phyloP scores from a whole-genome alignment of 495 filamentous ascomycete species.

The Staphylotrichum tortipilum region DNA sequence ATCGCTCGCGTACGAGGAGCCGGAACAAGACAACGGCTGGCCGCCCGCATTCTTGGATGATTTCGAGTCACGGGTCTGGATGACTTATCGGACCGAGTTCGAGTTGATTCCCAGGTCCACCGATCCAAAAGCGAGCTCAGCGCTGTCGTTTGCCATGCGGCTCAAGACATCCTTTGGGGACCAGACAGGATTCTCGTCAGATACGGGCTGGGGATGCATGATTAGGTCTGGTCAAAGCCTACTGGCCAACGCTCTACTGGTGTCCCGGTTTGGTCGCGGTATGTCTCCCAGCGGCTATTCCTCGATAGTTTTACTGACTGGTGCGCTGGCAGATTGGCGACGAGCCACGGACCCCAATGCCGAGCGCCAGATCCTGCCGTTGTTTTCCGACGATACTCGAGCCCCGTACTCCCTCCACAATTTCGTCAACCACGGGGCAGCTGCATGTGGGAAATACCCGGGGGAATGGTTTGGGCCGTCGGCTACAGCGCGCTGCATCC shows the following conservation, averaged over 20 bases:
- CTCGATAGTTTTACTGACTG: background rate
- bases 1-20: slow-evolving; percentile 39
- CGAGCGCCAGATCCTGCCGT: slow-evolving; percentile 63
- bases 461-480: slow-evolving; percentile 99
- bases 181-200: slow-evolving; percentile 77
- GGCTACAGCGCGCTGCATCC: slow-evolving; percentile 89
- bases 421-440: slow-evolving; percentile 83
- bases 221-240: slow-evolving; percentile 93
- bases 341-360: slow-evolving; percentile 47
- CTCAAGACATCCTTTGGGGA: slow-evolving; percentile 74
- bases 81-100: slow-evolving; percentile 92
- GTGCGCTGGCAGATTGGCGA: slow-evolving; percentile 60
- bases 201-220: slow-evolving; percentile 99
- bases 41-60: slow-evolving; percentile 80
- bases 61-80: slow-evolving; percentile 90
- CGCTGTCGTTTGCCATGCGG: slow-evolving; percentile 78
- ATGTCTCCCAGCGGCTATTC: slow-evolving; percentile 19
- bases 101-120: slow-evolving; percentile 67
- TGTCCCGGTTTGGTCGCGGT: slow-evolving; percentile 73
- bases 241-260: slow-evolving; percentile 72
- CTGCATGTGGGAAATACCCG: slow-evolving; percentile 84
- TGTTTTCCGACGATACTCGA: slow-evolving; percentile 80
- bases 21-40: slow-evolving; percentile 58
- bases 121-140: slow-evolving; percentile 58
- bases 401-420: slow-evolving; percentile 93